Conservation (phyloP, 305 asterid species). For the Solanum aculeatissimum region DNA sequence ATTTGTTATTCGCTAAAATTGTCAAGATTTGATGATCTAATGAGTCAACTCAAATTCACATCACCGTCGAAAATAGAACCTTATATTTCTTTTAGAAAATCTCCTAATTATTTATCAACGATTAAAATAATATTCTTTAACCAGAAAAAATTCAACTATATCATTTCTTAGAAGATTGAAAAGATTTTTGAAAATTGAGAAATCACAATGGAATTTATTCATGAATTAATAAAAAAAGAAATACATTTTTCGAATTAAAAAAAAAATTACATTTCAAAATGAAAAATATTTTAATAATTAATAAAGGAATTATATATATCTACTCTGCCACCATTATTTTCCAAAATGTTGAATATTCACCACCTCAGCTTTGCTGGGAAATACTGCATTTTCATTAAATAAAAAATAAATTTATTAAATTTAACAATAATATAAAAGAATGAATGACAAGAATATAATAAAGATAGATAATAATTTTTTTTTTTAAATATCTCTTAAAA, state of each 20-base stretch:
- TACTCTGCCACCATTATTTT: not conserved
- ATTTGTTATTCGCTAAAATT: too few species aligned
- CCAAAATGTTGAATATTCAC: slow-evolving; percentile 14
- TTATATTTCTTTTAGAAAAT: too few species aligned
- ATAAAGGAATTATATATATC: not conserved
- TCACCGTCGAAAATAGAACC: not conserved
- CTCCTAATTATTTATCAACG: too few species aligned
- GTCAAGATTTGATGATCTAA: not conserved
- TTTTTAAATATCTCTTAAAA: too few species aligned
- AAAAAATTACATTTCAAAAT: not conserved
- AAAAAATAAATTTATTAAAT: not conserved
- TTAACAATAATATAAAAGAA: not conserved
- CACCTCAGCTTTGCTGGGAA: slow-evolving; percentile 59
- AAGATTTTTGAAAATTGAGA: not conserved
- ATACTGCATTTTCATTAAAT: slow-evolving; percentile 34
- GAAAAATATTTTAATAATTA: not conserved
- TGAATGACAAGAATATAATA: too few species aligned
- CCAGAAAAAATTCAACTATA: too few species aligned
- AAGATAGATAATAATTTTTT: too few species aligned
- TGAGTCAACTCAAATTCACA: not conserved
- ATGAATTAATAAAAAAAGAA: not conserved
- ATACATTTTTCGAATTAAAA: not conserved
- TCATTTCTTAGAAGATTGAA: too few species aligned
- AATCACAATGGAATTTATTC: not conserved
- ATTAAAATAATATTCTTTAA: too few species aligned